phyloP scores from a whole-genome alignment of 2,329 filamentous ascomycete genomes.

The Grosmannia huntii region DNA sequence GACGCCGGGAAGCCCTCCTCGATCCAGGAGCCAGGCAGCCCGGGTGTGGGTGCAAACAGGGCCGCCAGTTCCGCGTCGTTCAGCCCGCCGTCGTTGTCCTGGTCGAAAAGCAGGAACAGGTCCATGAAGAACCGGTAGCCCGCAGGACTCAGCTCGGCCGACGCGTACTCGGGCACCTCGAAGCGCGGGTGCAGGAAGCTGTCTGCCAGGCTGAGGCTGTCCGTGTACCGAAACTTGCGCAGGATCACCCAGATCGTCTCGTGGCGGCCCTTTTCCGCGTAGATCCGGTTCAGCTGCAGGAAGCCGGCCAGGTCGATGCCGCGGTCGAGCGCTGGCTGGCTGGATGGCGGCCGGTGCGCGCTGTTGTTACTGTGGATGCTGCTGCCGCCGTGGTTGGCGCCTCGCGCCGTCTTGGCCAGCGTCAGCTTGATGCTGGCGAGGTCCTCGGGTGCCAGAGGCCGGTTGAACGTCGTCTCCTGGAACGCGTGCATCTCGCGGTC shows the following conservation, averaged over 20 bases:
- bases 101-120: slow-evolving; percentile 86
- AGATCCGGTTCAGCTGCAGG: slow-evolving; percentile 83
- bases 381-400: not conserved
- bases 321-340: slow-evolving; percentile 39
- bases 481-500: slow-evolving; percentile 87
- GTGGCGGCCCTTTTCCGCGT: slow-evolving; percentile 92
- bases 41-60: slow-evolving; percentile 86
- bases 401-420: slow-evolving; percentile 55
- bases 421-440: slow-evolving; percentile 83
- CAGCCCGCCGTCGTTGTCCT: slow-evolving; percentile 91
- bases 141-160: slow-evolving; percentile 82
- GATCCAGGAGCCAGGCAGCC: slow-evolving; percentile 73
- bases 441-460: slow-evolving; percentile 67
- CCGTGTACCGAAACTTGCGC: slow-evolving; percentile 89
- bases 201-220: slow-evolving; percentile 84
- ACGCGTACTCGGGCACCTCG: slow-evolving; percentile 83
- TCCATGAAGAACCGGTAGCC: slow-evolving; percentile 96
- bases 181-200: slow-evolving; percentile 87
- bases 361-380: too few species aligned
- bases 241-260: slow-evolving; percentile 98
- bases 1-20: slow-evolving; percentile 86
- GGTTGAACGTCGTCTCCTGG: slow-evolving; percentile 84
- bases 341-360: too few species aligned
- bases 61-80: slow-evolving; percentile 76
- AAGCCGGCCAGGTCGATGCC: slow-evolving; percentile 80